A percentile compares a stretch with the other conserved stretches of the same genome.
Evolutionary conservation across 495 filamentous ascomycete species (phyloP).

Genomic region (Parachaetomium inaequale): DNA sequence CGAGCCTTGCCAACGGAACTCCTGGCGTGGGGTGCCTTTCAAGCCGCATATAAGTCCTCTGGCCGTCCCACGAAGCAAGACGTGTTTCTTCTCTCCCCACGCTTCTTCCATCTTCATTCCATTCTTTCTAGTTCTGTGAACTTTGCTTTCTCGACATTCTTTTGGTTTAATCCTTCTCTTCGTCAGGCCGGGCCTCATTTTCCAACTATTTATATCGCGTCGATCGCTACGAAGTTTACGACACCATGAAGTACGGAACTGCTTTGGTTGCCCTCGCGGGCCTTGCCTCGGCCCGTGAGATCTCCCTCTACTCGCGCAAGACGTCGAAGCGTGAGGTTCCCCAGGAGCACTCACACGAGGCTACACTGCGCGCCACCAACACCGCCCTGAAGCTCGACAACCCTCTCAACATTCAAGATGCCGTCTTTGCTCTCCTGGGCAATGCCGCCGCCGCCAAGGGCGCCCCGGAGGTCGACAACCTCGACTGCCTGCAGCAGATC

Average conservation of each 20-base stretch:
- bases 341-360: conserved; percentile 62
- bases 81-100: conserved; percentile 28
- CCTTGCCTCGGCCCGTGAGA: conserved; percentile 32
- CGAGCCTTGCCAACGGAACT: conserved; percentile 7
- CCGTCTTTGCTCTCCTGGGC: conserved; percentile 63
- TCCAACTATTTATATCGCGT: conserved; percentile 21
- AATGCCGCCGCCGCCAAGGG: conserved; percentile 56
- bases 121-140: conserved; percentile 47
- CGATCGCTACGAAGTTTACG: conserved; percentile 27
- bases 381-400: conserved; percentile 54
- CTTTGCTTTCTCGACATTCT: conserved; percentile 40
- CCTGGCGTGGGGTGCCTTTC: background rate
- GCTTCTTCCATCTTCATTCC: conserved; percentile 36
- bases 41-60: conserved; percentile 23
- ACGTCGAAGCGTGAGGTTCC: conserved; percentile 52
- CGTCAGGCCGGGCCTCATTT: conserved; percentile 37
- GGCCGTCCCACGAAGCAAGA: background rate
- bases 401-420: conserved; percentile 54
- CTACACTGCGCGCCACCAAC: conserved; percentile 47
- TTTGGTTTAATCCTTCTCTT: conserved; percentile 31
- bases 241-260: conserved; percentile 48
- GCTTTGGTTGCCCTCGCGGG: conserved; percentile 34
- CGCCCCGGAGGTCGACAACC: conserved; percentile 53
- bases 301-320: conserved; percentile 34
- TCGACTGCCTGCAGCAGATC: conserved; percentile 64